Percentiles rank a stretch among this genome's conserved stretches.
phyloP scores from a whole-genome alignment of 2,329 filamentous ascomycete species.

The Sphaerulina vaccinii region DNA sequence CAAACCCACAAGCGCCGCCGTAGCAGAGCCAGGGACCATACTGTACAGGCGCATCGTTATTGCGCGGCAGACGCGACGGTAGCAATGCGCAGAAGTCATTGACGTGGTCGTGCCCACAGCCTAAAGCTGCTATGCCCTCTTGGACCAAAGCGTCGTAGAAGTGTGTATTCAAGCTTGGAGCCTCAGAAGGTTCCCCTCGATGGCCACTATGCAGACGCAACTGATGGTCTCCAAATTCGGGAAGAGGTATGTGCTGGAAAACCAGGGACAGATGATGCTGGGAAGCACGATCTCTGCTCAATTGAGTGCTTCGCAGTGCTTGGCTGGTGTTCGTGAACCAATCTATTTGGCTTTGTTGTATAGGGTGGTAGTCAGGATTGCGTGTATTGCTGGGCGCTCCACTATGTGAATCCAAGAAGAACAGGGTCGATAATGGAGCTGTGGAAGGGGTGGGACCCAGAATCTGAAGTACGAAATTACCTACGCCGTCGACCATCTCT shows the following conservation, averaged over 20 bases:
- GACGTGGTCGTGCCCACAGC: neutral
- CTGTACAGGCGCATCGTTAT: neutral
- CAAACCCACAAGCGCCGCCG: neutral
- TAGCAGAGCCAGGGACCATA: slow-evolving; percentile 3
- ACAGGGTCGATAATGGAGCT: neutral
- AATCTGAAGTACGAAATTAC: slow-evolving; percentile 1
- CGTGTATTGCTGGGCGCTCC: neutral
- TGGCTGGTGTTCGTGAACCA: slow-evolving; percentile 1
- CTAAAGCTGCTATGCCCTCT: slow-evolving; percentile 1
- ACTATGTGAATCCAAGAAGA: neutral
- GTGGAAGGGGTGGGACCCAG: neutral
- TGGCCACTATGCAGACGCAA: neutral
- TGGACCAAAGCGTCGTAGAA: neutral
- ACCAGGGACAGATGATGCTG: neutral
- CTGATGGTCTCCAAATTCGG: slow-evolving; percentile 3
- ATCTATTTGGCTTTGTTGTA: slow-evolving; percentile 5
- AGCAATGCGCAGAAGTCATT: neutral
- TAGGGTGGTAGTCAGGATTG: neutral
- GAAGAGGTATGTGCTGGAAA: slow-evolving; percentile 4
- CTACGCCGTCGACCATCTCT: slow-evolving; percentile 4
- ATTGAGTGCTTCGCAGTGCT: neutral
- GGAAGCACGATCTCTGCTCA: neutral
- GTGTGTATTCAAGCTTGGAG: neutral
- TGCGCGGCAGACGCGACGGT: neutral
- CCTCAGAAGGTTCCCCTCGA: slow-evolving; percentile 2